Evolutionary conservation across 129 eudicot genomes (phyloP).

Genomic region (Calendula officinalis): DNA sequence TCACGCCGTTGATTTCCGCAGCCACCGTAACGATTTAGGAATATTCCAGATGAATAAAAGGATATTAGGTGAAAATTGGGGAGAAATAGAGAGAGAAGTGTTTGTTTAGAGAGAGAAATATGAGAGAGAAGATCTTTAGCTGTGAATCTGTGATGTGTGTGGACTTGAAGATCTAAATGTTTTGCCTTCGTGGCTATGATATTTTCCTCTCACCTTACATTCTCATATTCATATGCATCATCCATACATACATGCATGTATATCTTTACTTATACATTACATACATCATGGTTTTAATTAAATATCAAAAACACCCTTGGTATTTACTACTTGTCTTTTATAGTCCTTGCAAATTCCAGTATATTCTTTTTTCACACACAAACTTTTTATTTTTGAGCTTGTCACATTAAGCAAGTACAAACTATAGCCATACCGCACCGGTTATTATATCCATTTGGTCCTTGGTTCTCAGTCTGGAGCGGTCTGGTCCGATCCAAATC

Average conservation of each 20-base stretch:
- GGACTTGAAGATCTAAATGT: conserved; percentile 30
- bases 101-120: conserved; percentile 29
- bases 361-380: background rate
- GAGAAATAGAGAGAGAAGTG: conserved; percentile 24
- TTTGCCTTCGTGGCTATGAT: conserved; percentile 85
- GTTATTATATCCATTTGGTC: too few species aligned
- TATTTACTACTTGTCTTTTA: background rate
- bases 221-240: background rate
- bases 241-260: conserved; percentile 1
- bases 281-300: background rate
- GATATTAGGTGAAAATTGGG: conserved; percentile 7
- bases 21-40: conserved; percentile 17
- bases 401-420: too few species aligned
- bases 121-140: conserved; percentile 81
- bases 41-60: background rate
- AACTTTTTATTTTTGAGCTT: too few species aligned
- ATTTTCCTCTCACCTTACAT: conserved; percentile 62
- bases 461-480: too few species aligned
- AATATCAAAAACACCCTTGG: conserved; percentile 8
- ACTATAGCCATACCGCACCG: too few species aligned
- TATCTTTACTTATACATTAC: background rate
- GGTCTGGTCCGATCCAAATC: too few species aligned
- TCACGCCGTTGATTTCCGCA: background rate
- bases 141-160: conserved; percentile 65
- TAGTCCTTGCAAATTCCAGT: background rate